Evolutionary conservation across 225 moss, liverwort and hornwort species (phyloP), one percentile per base, ranked within the genome.

Genomic region (Anthoceros angustus): DNA sequence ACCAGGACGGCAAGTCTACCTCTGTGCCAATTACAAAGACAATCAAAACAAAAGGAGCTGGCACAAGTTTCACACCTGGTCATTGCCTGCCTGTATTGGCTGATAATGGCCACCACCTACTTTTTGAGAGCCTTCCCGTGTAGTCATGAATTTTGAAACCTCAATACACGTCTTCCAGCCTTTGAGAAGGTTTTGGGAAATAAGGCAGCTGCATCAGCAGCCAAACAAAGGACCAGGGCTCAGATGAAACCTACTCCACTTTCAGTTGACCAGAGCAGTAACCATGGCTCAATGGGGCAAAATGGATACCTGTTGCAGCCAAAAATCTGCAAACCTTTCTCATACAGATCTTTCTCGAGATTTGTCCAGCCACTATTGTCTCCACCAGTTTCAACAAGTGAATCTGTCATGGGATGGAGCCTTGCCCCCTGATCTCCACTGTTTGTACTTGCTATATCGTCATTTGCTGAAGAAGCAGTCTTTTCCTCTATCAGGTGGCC

Each of bases 311-410:
- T 78, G 48, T 75, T 63, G 40, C 46, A 73, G 60, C 81, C 81
- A 64, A 78, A 81, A 41, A 81, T 81, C 46, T 78, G 73, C 12
- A 81, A 10, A 9, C 77, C 81, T 63, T 78, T 78, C 45, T 74
- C 70, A 69, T 73, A 81, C 9, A 81, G 69, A 20, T 71, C 78
- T 20, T 62, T 69, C 60, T 81, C 75, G 15, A 75, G 38, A 24
- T 62, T 25, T 9, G 41, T 71, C 80, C 80, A 81, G 26, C 39
- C 20, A n/a, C 43, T 41, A 10, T 12, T 46, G 25, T 39, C 49
- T 68, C 48, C 39, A 68, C 16, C 50, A 5, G 23, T 62, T 26
- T 18, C 32, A 61, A 12, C 9, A 55, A 8, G n/a, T 4, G 23
- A 32, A 32, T 32, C 32, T 32, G 32, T 32, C 32, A 32, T 4